Conservation (phyloP, 352 stramenopile species). For the Phytophthora ohioensis region DNA sequence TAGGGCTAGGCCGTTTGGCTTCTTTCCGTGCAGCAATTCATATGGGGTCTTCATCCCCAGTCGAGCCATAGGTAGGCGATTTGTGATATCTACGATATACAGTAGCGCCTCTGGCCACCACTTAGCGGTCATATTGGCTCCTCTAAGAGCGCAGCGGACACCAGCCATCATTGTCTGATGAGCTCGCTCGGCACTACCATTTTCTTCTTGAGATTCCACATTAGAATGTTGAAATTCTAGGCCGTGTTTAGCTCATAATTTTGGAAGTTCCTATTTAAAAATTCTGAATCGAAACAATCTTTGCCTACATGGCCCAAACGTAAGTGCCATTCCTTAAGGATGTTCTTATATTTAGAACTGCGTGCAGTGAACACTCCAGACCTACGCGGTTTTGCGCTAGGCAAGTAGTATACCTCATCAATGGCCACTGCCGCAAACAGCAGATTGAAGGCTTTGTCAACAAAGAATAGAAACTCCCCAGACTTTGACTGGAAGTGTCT, state of each 20-base stretch:
- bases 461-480: background rate
- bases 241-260: background rate
- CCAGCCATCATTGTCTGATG: conserved; percentile 1
- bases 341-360: background rate
- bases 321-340: conserved; percentile 13
- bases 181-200: background rate
- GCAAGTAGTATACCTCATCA: conserved; percentile 3
- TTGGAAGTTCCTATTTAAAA: background rate
- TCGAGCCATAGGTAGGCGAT: conserved; percentile 13
- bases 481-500: conserved; percentile 3
- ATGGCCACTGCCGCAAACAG: conserved; percentile 11
- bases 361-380: background rate
- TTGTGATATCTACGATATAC: conserved; percentile 11
- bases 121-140: conserved; percentile 5
- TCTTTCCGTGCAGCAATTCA: background rate
- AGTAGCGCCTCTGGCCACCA: conserved; percentile 5
- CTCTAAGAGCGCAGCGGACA: background rate
- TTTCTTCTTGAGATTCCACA: conserved; percentile 5
- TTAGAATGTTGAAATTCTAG: background rate
- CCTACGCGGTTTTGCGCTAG: background rate
- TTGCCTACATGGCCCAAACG: conserved; percentile 14
- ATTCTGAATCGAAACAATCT: conserved; percentile 7
- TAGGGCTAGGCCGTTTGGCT: background rate
- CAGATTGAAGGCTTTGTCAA: background rate
- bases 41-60: conserved; percentile 10